Evolutionary conservation across 2,329 filamentous ascomycete genomes (phyloP), one percentile per base, ranked within the genome.

Genomic region (Penicillium sp.): DNA sequence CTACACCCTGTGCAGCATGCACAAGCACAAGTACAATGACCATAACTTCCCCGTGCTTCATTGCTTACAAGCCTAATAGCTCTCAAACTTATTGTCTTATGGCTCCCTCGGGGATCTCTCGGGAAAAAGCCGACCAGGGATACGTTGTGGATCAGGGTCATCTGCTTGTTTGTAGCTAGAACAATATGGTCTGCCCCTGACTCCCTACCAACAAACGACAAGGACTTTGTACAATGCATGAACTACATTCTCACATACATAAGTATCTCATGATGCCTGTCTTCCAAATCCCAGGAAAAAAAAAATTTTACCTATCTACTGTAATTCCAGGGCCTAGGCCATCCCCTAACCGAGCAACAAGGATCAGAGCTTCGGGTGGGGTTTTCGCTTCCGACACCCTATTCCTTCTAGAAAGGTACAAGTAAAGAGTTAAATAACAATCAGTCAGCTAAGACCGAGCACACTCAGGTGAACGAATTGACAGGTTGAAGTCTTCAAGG

Each of bases 91-190:
- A 51, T 33, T 51, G 48, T 30, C 30, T 35, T 13, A 22, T 13
- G 48, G 26, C n/a, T 26, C 43, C 46, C 26, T 4, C 48, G 48
- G 48, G 48, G 22, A 35, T 16, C 28, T 26, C 30, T 38, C 30
- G 48, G 48, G 14, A 49, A 35, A 19, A 35, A 33, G 37, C 22
- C 55, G 48, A 58, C 55, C 55, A 58, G 38, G 38, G 55, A 46
- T 52, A 22, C 38, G 14, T 45, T 30, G 55, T 52, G 48, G 55
- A 58, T 58, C 55, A 46, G 48, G 38, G 38, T 30, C 16, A 48
- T 30, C 26, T 8, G 25, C 45, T n/a, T 28, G 14, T 26, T 16
- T 13, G 13, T 28, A 16, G 43, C 14, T 16, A 14, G 43, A 8
- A 46, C 16, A 28, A 4, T 8, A 46, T 16, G 13, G 43, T 16